These are phyloP conservation scores for Stachybotrys elegans DNA, from an alignment of 2,329 filamentous ascomycete genomes.

Conservation along the genomic window DNA sequence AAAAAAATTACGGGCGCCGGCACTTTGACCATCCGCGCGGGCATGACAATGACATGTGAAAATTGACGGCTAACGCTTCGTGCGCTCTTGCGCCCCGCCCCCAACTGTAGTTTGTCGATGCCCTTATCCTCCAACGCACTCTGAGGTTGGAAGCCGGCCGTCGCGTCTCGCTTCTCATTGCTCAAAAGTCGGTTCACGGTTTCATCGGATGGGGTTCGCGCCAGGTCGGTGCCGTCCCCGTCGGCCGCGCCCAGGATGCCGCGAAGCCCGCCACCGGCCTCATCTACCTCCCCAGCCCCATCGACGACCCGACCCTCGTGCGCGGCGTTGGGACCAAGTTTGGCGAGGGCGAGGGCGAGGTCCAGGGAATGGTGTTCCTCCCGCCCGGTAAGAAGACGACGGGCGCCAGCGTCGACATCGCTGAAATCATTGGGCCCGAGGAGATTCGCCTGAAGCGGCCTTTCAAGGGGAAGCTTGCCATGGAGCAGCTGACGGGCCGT, in stretches of 20 bases:
- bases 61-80: background rate
- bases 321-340: conserved; percentile 80
- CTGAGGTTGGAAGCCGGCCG: conserved; percentile 82
- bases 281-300: conserved; percentile 84
- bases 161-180: conserved; percentile 87
- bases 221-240: conserved; percentile 84
- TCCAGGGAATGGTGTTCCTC: conserved; percentile 80
- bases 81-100: background rate
- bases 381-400: conserved; percentile 74
- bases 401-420: conserved; percentile 77
- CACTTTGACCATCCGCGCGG: no score
- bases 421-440: conserved; percentile 71
- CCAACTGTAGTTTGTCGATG: conserved; percentile 97
- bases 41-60: conserved; percentile 2
- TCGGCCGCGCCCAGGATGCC: conserved; percentile 84
- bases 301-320: conserved; percentile 76
- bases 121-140: conserved; percentile 86
- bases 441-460: conserved; percentile 83
- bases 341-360: conserved; percentile 62
- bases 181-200: conserved; percentile 90
- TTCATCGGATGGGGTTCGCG: conserved; percentile 87
- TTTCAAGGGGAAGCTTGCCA: conserved; percentile 70
- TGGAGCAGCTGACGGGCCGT: conserved; percentile 78
- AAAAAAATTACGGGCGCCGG: no score
- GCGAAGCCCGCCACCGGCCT: conserved; percentile 74